Conservation (phyloP, 2,329 filamentous ascomycete species). For the Fusarium siculi region DNA sequence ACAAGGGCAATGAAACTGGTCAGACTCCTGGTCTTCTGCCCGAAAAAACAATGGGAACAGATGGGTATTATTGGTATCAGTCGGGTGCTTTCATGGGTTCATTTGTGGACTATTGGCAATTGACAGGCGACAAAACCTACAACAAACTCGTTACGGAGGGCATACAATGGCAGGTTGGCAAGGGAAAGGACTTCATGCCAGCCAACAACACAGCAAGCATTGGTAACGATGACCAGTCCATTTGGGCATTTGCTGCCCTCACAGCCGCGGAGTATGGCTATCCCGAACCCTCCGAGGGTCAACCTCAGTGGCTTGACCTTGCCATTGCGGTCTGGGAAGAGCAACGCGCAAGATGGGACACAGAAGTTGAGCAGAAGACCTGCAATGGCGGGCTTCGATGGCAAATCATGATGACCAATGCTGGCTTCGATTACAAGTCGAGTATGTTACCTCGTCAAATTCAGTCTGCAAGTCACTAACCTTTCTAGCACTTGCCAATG, state of each 20-base stretch:
- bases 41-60: slow-evolving; percentile 38
- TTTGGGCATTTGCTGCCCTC: slow-evolving; percentile 77
- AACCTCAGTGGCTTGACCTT: slow-evolving; percentile 70
- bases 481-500: slow-evolving; percentile 64
- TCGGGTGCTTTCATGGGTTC: slow-evolving; percentile 74
- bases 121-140: slow-evolving; percentile 72
- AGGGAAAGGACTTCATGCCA: slow-evolving; percentile 67
- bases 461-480: fast-evolving
- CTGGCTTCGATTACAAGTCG: slow-evolving; percentile 82
- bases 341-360: slow-evolving; percentile 60
- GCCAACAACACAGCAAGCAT: slow-evolving; percentile 61
- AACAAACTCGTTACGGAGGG: slow-evolving; percentile 67
- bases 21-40: slow-evolving; percentile 65
- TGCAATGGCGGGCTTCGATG: slow-evolving; percentile 70
- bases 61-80: slow-evolving; percentile 78
- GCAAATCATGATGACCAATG: slow-evolving; percentile 79
- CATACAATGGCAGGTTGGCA: slow-evolving; percentile 67
- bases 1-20: slow-evolving; percentile 61
- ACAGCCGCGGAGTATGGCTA: slow-evolving; percentile 73
- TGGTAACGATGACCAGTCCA: slow-evolving; percentile 77
- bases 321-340: slow-evolving; percentile 64
- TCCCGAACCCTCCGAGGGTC: slow-evolving; percentile 60
- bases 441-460: slow-evolving; percentile 46
- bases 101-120: slow-evolving; percentile 75
- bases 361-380: slow-evolving; percentile 56